These are phyloP conservation scores for Phytophthora citricola DNA, from an alignment of 352 stramenopile species.

Conservation along the genomic window DNA sequence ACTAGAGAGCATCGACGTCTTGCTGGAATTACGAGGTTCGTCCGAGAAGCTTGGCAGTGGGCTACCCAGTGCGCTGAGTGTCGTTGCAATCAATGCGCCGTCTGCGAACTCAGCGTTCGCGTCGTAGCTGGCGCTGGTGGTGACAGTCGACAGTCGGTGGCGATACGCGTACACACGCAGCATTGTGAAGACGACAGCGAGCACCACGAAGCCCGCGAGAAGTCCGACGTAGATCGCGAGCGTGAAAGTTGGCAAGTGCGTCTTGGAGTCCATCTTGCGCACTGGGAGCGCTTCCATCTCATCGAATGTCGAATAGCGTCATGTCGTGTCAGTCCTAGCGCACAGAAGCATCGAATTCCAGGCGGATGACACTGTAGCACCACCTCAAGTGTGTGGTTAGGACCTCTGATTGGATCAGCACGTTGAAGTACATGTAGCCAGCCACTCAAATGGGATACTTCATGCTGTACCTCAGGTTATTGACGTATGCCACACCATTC, in stretches of 20 bases:
- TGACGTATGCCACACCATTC: slow-evolving; percentile 16
- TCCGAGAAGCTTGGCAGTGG: slow-evolving; percentile 14
- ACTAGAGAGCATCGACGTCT: slow-evolving; percentile 17
- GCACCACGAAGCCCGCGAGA: slow-evolving; percentile 19
- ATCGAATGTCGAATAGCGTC: too few relatives aligned
- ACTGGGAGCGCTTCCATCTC: slow-evolving; percentile 7
- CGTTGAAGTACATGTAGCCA: slow-evolving; percentile 6
- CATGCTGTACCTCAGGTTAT: background rate
- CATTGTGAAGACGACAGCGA: slow-evolving; percentile 26
- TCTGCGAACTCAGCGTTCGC: slow-evolving; percentile 11
- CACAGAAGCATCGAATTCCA: slow-evolving; percentile 12
- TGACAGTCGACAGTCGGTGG: slow-evolving; percentile 24
- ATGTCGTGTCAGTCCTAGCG: background rate
- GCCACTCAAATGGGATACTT: background rate
- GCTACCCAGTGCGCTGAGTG: slow-evolving; percentile 29
- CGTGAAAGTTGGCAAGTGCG: slow-evolving; percentile 33
- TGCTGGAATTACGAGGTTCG: slow-evolving; percentile 11
- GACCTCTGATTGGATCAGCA: slow-evolving; percentile 22
- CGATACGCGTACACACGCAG: slow-evolving; percentile 29
- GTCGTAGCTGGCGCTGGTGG: slow-evolving; percentile 18
- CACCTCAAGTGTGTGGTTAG: slow-evolving; percentile 4
- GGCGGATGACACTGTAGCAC: background rate
- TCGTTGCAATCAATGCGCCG: slow-evolving; percentile 29
- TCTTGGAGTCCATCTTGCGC: slow-evolving; percentile 27
- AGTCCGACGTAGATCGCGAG: slow-evolving; percentile 32